A percentile compares a stretch with the other conserved stretches of the same genome.
Evolutionary conservation across 2,329 filamentous ascomycete species (phyloP).

Genomic region (Juglanconis oblonga): DNA sequence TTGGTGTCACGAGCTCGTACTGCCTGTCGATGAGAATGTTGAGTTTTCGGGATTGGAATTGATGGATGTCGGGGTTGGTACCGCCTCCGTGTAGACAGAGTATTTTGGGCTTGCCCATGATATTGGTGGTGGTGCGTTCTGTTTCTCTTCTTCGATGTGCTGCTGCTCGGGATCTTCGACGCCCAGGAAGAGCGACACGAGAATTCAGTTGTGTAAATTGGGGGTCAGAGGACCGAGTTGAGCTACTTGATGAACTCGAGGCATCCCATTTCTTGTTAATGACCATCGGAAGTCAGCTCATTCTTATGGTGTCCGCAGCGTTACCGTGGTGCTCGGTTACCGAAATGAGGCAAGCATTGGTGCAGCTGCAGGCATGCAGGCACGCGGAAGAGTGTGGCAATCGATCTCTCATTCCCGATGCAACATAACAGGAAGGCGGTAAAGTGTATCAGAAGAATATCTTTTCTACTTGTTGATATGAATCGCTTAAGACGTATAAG

Average conservation of each 20-base stretch:
- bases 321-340: background rate
- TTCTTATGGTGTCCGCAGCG: background rate
- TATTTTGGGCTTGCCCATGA: constrained; percentile 12
- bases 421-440: background rate
- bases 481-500: background rate
- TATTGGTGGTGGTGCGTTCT: background rate
- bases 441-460: background rate
- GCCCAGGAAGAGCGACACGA: background rate
- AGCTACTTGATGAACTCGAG: background rate
- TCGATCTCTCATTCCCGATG: background rate
- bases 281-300: background rate
- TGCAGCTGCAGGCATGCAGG: background rate
- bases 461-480: background rate
- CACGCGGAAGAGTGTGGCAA: background rate
- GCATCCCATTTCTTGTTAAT: background rate
- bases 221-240: background rate
- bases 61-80: constrained; percentile 12
- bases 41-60: constrained; percentile 11
- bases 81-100: constrained; percentile 11
- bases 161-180: background rate
- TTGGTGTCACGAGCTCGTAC: constrained; percentile 9
- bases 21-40: constrained; percentile 6
- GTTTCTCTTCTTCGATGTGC: background rate
- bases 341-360: constrained; percentile 9
- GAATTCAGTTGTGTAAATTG: background rate